These are phyloP conservation scores for Leucosporidium scottii DNA, from an alignment of 768 basidiomycete species.

Conservation along the genomic window DNA sequence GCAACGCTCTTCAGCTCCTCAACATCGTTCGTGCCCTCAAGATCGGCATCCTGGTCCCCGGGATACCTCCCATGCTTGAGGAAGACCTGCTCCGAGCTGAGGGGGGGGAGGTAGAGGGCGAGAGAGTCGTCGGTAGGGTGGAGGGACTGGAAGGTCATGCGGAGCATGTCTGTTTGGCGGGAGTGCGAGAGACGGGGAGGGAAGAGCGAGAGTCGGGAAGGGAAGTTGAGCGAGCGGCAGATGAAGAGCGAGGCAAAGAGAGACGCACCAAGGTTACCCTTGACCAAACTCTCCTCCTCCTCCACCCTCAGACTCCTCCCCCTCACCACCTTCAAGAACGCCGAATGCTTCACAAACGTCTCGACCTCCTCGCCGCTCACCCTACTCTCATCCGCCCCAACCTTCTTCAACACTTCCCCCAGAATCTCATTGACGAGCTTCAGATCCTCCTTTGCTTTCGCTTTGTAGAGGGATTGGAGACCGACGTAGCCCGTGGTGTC, in stretches of 20 bases:
- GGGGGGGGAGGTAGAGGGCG: constrained; percentile 41
- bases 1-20: constrained; percentile 18
- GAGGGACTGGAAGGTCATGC: constrained; percentile 10
- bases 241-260: background rate
- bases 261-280: constrained; percentile 39
- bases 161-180: constrained; percentile 7
- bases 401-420: constrained; percentile 26
- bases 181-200: too few species aligned
- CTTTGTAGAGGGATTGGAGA: constrained; percentile 77
- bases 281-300: constrained; percentile 20
- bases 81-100: constrained; percentile 40
- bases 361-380: background rate
- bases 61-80: constrained; percentile 39
- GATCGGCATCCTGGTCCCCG: constrained; percentile 31
- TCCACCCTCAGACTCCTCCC: constrained; percentile 40
- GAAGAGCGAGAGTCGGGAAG: too few species aligned
- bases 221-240: background rate
- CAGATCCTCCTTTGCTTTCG: constrained; percentile 50
- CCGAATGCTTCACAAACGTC: constrained; percentile 40
- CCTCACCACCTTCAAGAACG: constrained; percentile 41
- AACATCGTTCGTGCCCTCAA: constrained; percentile 47
- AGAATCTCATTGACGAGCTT: constrained; percentile 35
- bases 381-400: constrained; percentile 27
- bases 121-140: constrained; percentile 28
- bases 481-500: constrained; percentile 74